Conservation (phyloP, 306 rosid genomes). For the Boehmeria nivea region DNA sequence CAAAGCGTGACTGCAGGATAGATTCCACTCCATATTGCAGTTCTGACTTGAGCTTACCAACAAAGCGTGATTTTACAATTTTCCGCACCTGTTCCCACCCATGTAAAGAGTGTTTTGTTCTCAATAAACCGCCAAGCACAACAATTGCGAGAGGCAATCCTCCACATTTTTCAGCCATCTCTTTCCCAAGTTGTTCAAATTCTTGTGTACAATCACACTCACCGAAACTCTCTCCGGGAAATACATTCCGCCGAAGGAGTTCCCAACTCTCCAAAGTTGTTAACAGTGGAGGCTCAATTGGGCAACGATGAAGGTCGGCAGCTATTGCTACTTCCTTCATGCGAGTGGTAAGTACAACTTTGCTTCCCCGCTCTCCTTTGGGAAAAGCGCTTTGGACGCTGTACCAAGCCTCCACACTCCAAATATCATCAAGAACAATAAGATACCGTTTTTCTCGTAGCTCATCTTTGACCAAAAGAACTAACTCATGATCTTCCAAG, state of each 20-base stretch:
- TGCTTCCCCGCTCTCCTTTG: not conserved
- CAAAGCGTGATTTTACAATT: not conserved
- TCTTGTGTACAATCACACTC: not conserved
- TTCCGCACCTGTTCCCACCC: not conserved
- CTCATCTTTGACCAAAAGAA: not conserved
- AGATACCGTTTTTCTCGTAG: not conserved
- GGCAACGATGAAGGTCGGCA: not conserved
- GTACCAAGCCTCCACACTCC: conserved; percentile 6
- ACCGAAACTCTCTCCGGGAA: not conserved
- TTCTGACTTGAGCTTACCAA: not conserved
- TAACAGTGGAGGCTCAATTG: not conserved
- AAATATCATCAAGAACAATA: conserved; percentile 14
- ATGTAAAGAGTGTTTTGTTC: not conserved
- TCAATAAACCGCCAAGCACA: not conserved
- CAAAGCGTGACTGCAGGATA: not conserved
- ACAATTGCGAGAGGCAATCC: conserved; percentile 1
- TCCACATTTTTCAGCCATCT: not conserved
- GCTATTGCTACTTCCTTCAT: conserved; percentile 3
- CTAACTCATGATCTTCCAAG: not conserved
- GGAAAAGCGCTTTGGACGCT: not conserved
- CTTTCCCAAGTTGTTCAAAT: not conserved
- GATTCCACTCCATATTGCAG: not conserved
- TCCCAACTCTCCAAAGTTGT: conserved; percentile 8
- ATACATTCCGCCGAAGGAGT: conserved; percentile 5
- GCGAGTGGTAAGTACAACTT: conserved; percentile 3